These are phyloP conservation scores for Mycosphaerella sp. DNA, from an alignment of 2,329 filamentous ascomycete species.

Conservation along the genomic window DNA sequence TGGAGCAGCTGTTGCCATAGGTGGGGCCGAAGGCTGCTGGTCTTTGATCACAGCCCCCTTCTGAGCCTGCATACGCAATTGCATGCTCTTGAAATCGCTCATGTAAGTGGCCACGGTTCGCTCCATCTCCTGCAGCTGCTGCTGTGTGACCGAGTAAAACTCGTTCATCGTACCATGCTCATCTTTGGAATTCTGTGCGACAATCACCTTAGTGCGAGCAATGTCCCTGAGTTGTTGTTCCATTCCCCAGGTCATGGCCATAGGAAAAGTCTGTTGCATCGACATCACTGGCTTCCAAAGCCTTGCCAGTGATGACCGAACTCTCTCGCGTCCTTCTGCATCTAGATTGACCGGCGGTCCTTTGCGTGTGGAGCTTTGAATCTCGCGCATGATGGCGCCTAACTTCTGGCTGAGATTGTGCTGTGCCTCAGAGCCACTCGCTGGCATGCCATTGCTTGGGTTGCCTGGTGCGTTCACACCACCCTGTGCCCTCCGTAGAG, in stretches of 20 bases:
- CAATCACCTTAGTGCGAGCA: slow-evolving; percentile 26
- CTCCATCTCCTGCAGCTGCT: slow-evolving; percentile 26
- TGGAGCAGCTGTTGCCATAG: slow-evolving; percentile 20
- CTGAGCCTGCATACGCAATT: slow-evolving; percentile 12
- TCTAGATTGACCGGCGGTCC: slow-evolving; percentile 27
- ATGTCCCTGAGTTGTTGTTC: slow-evolving; percentile 22
- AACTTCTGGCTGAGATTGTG: slow-evolving; percentile 5
- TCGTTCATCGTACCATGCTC: slow-evolving; percentile 26
- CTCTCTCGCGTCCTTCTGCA: slow-evolving; percentile 16
- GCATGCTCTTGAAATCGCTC: slow-evolving; percentile 25
- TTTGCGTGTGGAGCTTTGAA: slow-evolving; percentile 22
- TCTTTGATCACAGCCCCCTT: slow-evolving; percentile 17
- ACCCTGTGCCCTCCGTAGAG: slow-evolving; percentile 27
- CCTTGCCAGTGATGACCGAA: slow-evolving; percentile 24
- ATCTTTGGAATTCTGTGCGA: slow-evolving; percentile 27
- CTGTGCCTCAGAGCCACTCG: neutral
- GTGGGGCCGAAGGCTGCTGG: slow-evolving; percentile 13
- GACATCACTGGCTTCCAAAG: slow-evolving; percentile 25
- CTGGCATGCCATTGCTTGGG: neutral
- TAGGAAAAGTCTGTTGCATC: slow-evolving; percentile 22
- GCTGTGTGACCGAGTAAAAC: slow-evolving; percentile 26
- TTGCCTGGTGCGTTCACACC: neutral
- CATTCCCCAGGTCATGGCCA: slow-evolving; percentile 20
- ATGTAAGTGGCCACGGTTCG: slow-evolving; percentile 24
- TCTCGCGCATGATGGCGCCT: slow-evolving; percentile 20